phyloP scores from a whole-genome alignment of 306 rosid genomes.

The Acacia melanoxylon region DNA sequence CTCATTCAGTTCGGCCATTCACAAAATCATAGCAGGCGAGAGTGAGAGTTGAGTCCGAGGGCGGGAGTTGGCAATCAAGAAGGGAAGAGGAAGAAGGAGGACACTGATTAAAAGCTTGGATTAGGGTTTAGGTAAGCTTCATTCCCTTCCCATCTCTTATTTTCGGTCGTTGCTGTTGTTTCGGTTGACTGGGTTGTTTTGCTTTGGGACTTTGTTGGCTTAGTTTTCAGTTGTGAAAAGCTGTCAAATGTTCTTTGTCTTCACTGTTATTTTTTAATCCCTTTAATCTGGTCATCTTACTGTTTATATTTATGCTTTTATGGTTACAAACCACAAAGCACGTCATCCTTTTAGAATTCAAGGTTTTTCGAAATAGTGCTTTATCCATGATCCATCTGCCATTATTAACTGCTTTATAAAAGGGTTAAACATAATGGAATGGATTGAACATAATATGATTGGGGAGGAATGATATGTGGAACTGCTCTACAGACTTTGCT shows the following conservation, averaged over 20 bases:
- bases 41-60: too few relatives aligned
- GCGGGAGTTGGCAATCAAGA: too few relatives aligned
- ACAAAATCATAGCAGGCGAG: too few relatives aligned
- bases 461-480: neutral
- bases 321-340: neutral
- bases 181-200: neutral
- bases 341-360: constrained; percentile 13
- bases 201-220: constrained; percentile 19
- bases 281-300: neutral
- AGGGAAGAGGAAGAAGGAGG: too few relatives aligned
- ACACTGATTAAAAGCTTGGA: too few relatives aligned
- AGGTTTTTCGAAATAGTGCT: neutral
- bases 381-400: neutral
- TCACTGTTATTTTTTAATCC: constrained; percentile 1
- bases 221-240: constrained; percentile 24
- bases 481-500: too few relatives aligned
- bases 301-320: neutral
- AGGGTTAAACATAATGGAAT: neutral
- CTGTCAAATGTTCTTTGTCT: neutral
- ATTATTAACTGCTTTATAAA: neutral
- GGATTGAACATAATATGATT: neutral
- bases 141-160: too few relatives aligned
- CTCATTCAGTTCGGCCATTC: too few relatives aligned
- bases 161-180: too few relatives aligned
- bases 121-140: too few relatives aligned